Evolutionary conservation across 192 early-diverging fungal species (phyloP), one percentile per base, ranked within the genome.

Genomic region (Podila epigama): DNA sequence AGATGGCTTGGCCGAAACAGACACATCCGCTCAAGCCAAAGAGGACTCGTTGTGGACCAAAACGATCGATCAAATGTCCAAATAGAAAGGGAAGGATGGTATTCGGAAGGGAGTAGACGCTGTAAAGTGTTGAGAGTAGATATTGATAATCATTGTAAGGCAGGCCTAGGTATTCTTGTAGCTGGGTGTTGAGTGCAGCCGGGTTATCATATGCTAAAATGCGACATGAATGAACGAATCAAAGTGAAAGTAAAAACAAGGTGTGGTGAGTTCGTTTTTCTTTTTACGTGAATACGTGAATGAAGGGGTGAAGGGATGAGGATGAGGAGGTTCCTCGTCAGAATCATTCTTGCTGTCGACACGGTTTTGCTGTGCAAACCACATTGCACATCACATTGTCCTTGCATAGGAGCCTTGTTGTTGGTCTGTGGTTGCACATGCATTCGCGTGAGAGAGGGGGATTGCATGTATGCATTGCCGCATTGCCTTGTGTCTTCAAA

Each of bases 1-100:
- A 92, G 29, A 92, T 68, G 15, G 84, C 53, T 77, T 92, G 89
- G n/a, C 91, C 91, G 12, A 82, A 39, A 51, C 81, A 82, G 27
- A 91, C 84, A 52, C 82, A 66, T 5, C 61, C 48, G 4, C 81
- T 79, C 35, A 90, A 83, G 3, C 79, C 41, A 7, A 87, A 32
- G 22, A 92, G 73, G 54, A 90, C 82, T 39, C 60, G 60, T 10
- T 67, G 66, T 18, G 83, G 61, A 5, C 85, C 86, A 33, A 90
- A 68, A 28, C 50, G 60, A 70, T 91, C 89, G 25, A 90, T 77
- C 5, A 89, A 70, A 22, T 79, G 68, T 5, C 91, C 83, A 52
- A 68, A 63, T 5, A 83, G 34, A 13, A 83, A 75, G 9, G 82
- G 79, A 18, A 81, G 53, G 32, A 83, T 63, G 1, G 80, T 66